These are phyloP conservation scores for Ceratobasidium papillatum DNA, from an alignment of 1,284 basidiomycete species.

Conservation along the genomic window DNA sequence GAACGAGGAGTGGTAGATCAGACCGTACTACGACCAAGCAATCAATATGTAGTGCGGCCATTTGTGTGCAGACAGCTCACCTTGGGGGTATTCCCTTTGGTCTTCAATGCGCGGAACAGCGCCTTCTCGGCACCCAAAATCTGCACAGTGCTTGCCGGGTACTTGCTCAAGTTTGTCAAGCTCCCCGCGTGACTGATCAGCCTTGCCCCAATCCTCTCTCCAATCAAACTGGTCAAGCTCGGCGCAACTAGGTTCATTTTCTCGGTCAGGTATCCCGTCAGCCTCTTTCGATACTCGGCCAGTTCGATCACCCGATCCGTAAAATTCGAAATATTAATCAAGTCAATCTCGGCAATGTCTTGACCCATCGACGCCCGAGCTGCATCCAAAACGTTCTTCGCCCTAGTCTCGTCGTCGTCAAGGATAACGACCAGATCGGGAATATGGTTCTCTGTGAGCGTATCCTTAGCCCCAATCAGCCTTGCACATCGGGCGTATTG, in stretches of 20 bases:
- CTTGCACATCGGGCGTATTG: slow-evolving; percentile 90
- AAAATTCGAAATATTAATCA: slow-evolving; percentile 96
- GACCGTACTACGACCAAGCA: slow-evolving; percentile 72
- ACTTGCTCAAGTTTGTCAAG: slow-evolving; percentile 96
- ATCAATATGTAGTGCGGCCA: slow-evolving; percentile 9
- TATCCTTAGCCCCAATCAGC: slow-evolving; percentile 92
- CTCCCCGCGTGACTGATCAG: slow-evolving; percentile 98
- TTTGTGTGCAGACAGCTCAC: slow-evolving; percentile 56
- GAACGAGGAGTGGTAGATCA: slow-evolving; percentile 93
- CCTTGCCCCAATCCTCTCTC: slow-evolving; percentile 94
- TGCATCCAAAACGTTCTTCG: slow-evolving; percentile 95
- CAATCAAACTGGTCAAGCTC: slow-evolving; percentile 92
- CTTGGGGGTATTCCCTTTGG: slow-evolving; percentile 98
- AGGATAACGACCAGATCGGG: slow-evolving; percentile 84
- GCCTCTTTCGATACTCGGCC: slow-evolving; percentile 92
- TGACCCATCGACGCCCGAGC: slow-evolving; percentile 96
- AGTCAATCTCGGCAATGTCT: slow-evolving; percentile 90
- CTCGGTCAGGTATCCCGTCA: slow-evolving; percentile 90
- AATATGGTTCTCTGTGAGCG: slow-evolving; percentile 76
- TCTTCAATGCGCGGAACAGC: slow-evolving; percentile 96
- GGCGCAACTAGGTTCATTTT: slow-evolving; percentile 99
- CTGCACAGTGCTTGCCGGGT: slow-evolving; percentile 97
- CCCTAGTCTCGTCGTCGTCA: slow-evolving; percentile 86
- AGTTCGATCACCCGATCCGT: slow-evolving; percentile 91
- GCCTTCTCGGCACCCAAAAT: slow-evolving; percentile 99